phyloP scores from a whole-genome alignment of 2,329 filamentous ascomycete species.

The Corynespora cassiicola region DNA sequence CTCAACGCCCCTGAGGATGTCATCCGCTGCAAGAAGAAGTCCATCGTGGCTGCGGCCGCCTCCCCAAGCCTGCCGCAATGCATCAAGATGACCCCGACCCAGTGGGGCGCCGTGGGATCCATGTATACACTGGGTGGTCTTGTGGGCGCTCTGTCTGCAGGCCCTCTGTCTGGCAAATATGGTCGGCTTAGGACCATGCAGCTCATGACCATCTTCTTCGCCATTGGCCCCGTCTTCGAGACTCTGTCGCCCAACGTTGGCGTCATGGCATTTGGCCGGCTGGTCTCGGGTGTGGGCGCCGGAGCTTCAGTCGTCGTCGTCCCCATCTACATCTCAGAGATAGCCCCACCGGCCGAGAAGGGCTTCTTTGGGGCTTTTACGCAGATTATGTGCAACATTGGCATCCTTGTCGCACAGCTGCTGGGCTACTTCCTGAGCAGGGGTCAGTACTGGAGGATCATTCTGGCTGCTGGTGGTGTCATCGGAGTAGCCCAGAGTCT shows the following conservation, averaged over 20 bases:
- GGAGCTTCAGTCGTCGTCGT: constrained; percentile 92
- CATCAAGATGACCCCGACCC: constrained; percentile 82
- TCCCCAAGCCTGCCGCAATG: constrained; percentile 72
- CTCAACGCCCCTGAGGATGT: constrained; percentile 95
- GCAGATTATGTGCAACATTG: constrained; percentile 91
- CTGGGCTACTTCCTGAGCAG: constrained; percentile 88
- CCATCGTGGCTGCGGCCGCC: constrained; percentile 50
- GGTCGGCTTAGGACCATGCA: constrained; percentile 81
- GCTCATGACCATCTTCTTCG: constrained; percentile 76
- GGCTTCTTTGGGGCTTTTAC: constrained; percentile 86
- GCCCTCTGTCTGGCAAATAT: constrained; percentile 76
- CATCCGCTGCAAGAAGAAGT: constrained; percentile 79
- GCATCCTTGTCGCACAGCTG: constrained; percentile 82
- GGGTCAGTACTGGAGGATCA: constrained; percentile 80
- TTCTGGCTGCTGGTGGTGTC: constrained; percentile 74
- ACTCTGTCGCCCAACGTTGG: constrained; percentile 72
- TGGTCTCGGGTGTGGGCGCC: constrained; percentile 82
- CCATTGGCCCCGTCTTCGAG: constrained; percentile 77
- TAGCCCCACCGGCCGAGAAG: constrained; percentile 72
- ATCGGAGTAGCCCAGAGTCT: constrained; percentile 72
- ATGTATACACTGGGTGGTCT: constrained; percentile 92
- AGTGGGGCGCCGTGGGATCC: constrained; percentile 87
- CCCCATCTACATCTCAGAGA: constrained; percentile 92
- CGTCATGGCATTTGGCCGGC: constrained; percentile 74
- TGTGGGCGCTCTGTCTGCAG: constrained; percentile 79